Evolutionary conservation across 768 basidiomycete genomes (phyloP), one percentile per base, ranked within the genome.

Genomic region (Rhizopogon sp.): DNA sequence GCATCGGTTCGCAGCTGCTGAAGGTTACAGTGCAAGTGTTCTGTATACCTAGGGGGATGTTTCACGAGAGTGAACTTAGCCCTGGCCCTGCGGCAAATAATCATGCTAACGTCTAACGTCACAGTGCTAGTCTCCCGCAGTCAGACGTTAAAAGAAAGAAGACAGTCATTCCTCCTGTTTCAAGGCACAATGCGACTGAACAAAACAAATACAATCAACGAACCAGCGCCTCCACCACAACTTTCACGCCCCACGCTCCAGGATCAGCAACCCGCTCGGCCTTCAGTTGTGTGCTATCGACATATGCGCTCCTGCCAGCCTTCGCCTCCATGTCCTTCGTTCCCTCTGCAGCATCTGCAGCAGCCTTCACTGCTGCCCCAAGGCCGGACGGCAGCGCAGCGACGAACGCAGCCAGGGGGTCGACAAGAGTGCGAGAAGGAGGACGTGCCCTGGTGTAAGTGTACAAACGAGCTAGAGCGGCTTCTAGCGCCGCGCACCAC

Each of bases 381-480:
- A 84, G 71, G 54, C 78, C 76, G 28, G 53, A 53, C 20, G 68
- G 62, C 43, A 64, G 55, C 10, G 58, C 61, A 37, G 70, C 66
- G 43, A 88, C 76, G 68, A 96, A 95, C 2, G 90, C 88, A 39
- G 82, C 78, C 17, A 98, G 79, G 7, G 94, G 93, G 71, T 98
- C 94, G n/a, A 98, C 80, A 37, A 98, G 83, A 7, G 94, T 97
- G 62, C 94, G 84, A 2, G 90, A 92, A 3, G 93, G 93, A 2
- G 87, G 87, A 28, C 94, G 84, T 11, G 94, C 94, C 29, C 84
- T 85, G 4, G 93, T 97, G 74, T 96, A 93, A 13, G 81, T 84
- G 70, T 86, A 91, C 39, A 93, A 72, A 58, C 80, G 81, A 20
- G 65, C 64, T 17, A 87, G 76, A 16, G 91, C 85, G 3, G 72